A percentile compares a stretch with the other conserved stretches of the same genome.
These are phyloP conservation scores for Vicia sativa DNA, from an alignment of 306 rosid genomes.

Conservation along the genomic window DNA sequence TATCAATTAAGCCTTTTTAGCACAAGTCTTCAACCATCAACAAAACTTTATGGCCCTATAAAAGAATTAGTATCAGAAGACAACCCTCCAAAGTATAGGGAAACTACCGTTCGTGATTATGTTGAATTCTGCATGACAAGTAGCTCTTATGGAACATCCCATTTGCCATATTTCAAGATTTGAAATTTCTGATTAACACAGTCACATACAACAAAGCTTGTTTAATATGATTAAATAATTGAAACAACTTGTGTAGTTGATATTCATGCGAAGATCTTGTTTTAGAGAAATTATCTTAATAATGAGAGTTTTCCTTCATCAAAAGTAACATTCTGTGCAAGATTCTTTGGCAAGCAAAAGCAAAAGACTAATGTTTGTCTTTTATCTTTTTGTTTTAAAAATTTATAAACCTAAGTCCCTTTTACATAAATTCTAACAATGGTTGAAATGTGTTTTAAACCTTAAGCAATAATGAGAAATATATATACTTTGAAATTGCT, in stretches of 20 bases:
- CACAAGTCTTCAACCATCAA: slow-evolving; percentile 45
- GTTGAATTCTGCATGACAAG: slow-evolving; percentile 17
- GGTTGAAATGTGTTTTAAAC: too few species aligned
- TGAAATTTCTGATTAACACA: background rate
- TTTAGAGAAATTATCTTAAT: background rate
- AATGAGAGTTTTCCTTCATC: background rate
- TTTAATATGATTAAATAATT: slow-evolving; percentile 1
- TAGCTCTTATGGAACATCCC: slow-evolving; percentile 40
- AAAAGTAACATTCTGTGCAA: background rate
- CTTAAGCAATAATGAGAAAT: too few species aligned
- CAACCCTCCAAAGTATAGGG: slow-evolving; percentile 43
- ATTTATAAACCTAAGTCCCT: too few species aligned
- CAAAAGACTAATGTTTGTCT: too few species aligned
- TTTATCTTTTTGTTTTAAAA: too few species aligned
- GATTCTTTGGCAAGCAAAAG: too few species aligned
- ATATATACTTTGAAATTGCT: too few species aligned
- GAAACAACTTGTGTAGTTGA: background rate
- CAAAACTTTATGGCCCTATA: slow-evolving; percentile 43
- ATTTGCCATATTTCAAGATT: slow-evolving; percentile 37
- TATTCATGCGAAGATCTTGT: too few species aligned
- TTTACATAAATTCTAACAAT: too few species aligned
- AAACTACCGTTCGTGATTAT: slow-evolving; percentile 39
- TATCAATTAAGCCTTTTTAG: background rate
- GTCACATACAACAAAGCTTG: background rate
- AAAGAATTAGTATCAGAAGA: slow-evolving; percentile 42